Conservation (phyloP, 2,329 filamentous ascomycete species). For the Thermoascus crustaceus region DNA sequence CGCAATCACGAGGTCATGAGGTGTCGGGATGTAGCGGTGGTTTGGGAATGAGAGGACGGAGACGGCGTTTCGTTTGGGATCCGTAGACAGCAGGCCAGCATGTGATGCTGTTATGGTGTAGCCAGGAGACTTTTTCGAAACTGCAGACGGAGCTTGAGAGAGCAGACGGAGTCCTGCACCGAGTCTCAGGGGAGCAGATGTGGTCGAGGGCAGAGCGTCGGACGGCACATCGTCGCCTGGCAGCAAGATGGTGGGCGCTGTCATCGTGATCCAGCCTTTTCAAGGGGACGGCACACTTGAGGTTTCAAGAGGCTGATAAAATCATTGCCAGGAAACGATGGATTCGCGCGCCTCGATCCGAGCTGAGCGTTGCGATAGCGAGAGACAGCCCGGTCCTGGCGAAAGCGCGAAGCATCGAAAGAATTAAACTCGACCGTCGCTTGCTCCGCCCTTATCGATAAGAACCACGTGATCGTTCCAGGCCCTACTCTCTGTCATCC, state of each 20-base stretch:
- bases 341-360: too few relatives aligned
- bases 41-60: constrained; percentile 29
- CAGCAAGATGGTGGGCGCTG: constrained; percentile 59
- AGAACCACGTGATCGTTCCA: too few relatives aligned
- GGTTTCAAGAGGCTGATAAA: too few relatives aligned
- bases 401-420: too few relatives aligned
- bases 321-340: too few relatives aligned
- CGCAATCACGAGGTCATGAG: constrained; percentile 82
- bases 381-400: too few relatives aligned
- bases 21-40: constrained; percentile 64
- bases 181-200: constrained; percentile 62
- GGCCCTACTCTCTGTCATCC: too few relatives aligned
- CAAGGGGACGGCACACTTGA: too few relatives aligned
- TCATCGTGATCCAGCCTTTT: too few relatives aligned
- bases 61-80: constrained; percentile 33
- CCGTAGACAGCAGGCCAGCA: constrained; percentile 29
- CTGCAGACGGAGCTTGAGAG: constrained; percentile 62
- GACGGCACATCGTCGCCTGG: constrained; percentile 70
- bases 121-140: constrained; percentile 53
- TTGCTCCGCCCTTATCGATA: too few relatives aligned
- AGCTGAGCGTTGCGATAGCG: too few relatives aligned
- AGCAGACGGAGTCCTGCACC: constrained; percentile 78
- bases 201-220: constrained; percentile 58
- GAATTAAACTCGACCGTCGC: too few relatives aligned
- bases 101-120: constrained; percentile 26